Conservation (phyloP, 257 asterid species). For the Pogostemon cablin region DNA sequence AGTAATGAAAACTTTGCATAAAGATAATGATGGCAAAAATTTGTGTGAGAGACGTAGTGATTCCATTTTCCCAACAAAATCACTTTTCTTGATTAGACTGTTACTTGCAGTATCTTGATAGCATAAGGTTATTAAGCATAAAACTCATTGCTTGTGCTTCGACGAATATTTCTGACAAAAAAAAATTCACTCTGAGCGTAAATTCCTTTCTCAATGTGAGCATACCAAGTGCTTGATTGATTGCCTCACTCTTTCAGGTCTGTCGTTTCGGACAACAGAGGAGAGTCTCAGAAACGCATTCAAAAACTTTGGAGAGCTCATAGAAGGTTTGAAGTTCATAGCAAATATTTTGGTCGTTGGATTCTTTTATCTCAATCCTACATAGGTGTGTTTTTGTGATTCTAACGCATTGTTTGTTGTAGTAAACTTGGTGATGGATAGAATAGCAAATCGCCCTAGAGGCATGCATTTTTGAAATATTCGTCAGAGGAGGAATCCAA, state of each 20-base stretch:
- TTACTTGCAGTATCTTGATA: background rate
- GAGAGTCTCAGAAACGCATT: conserved; percentile 70
- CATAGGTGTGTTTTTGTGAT: background rate
- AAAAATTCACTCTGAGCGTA: no score
- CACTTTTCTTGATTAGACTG: no score
- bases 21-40: background rate
- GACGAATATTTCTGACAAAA: conserved; percentile 11
- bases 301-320: conserved; percentile 65
- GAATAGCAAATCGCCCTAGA: conserved; percentile 78
- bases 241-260: conserved; percentile 49
- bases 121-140: background rate
- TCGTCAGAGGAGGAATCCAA: conserved; percentile 71
- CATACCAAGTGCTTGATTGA: conserved; percentile 20
- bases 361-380: conserved; percentile 2
- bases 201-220: background rate
- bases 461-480: conserved; percentile 81
- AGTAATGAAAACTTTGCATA: background rate
- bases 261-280: conserved; percentile 80
- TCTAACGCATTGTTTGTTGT: conserved; percentile 24
- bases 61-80: no score
- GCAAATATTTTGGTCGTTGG: background rate
- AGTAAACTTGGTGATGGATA: conserved; percentile 89
- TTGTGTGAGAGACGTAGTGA: no score
- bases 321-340: conserved; percentile 53
- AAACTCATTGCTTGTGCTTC: conserved; percentile 1